Percentiles rank a stretch among this genome's conserved stretches.
These are phyloP conservation scores for Fusarium concolor DNA, from an alignment of 2,329 filamentous ascomycete species.

Conservation along the genomic window DNA sequence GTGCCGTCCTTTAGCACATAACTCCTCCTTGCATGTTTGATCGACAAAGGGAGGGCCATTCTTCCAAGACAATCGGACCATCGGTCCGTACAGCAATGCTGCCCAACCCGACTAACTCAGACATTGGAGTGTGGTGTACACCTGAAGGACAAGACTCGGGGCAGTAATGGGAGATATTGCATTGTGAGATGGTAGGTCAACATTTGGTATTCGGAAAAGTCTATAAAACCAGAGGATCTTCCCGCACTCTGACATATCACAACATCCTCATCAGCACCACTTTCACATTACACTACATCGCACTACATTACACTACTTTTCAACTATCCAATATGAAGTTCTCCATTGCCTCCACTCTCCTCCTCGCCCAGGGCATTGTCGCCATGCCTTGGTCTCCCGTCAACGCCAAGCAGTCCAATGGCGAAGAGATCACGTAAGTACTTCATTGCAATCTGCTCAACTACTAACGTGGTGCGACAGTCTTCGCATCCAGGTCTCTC, in stretches of 20 bases:
- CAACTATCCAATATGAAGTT: constrained; percentile 17
- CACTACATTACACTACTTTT: neutral
- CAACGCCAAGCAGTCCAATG: neutral
- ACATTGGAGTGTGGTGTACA: too few species aligned
- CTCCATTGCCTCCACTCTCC: neutral
- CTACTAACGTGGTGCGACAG: fast-evolving
- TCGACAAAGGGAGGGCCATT: neutral
- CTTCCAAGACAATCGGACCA: neutral
- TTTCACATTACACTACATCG: neutral
- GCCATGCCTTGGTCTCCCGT: constrained; percentile 35
- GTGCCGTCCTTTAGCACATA: neutral
- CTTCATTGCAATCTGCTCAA: fast-evolving
- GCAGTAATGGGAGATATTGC: too few species aligned
- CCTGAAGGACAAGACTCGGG: neutral
- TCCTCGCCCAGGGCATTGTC: constrained; percentile 21
- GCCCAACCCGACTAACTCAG: too few species aligned
- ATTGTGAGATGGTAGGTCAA: neutral
- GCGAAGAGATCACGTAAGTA: constrained; percentile 35
- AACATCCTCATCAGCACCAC: too few species aligned
- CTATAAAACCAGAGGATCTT: neutral
- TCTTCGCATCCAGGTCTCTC: constrained; percentile 29
- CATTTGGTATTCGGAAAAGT: neutral
- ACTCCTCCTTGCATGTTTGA: neutral
- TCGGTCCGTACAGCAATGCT: neutral
- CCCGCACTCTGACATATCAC: fast-evolving